A percentile compares a stretch with the other conserved stretches of the same genome.
phyloP scores from a whole-genome alignment of 2,329 filamentous ascomycete species.

The Orbilia brochopaga region DNA sequence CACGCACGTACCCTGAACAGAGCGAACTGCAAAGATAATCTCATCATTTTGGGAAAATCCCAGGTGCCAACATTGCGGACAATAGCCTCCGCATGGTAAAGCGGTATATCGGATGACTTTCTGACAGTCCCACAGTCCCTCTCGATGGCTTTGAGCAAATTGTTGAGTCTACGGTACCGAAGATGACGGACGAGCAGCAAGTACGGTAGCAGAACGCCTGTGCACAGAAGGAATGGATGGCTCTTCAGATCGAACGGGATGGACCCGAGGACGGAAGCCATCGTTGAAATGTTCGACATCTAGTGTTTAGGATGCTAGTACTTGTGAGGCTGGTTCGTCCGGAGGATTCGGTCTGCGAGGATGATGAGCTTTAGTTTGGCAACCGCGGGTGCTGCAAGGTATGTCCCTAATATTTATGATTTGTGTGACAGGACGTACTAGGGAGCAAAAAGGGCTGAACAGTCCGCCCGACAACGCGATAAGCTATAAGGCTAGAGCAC shows the following conservation, averaged over 20 bases:
- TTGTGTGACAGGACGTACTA: too few species aligned
- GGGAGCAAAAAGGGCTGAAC: too few species aligned
- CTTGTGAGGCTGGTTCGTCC: too few species aligned
- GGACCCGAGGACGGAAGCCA: neutral
- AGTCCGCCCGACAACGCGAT: too few species aligned
- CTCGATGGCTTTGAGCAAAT: conserved; percentile 27
- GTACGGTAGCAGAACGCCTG: conserved; percentile 31
- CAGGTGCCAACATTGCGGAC: conserved; percentile 60
- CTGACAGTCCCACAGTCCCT: conserved; percentile 47
- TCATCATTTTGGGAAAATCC: conserved; percentile 65
- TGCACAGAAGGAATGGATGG: conserved; percentile 10
- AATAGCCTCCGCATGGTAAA: conserved; percentile 63
- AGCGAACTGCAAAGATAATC: conserved; percentile 65
- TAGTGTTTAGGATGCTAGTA: too few species aligned
- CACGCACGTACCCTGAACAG: conserved; percentile 63
- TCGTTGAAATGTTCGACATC: neutral
- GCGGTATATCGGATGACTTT: conserved; percentile 35
- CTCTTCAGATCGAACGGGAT: conserved; percentile 5
- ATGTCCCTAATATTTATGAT: too few species aligned
- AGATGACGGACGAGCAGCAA: conserved; percentile 42
- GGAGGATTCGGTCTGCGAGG: too few species aligned
- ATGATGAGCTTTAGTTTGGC: too few species aligned
- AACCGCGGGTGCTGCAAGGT: neutral
- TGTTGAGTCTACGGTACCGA: conserved; percentile 46
- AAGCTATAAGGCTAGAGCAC: too few species aligned